phyloP scores from a whole-genome alignment of 2,329 filamentous ascomycete species.

The Emmonsiellopsis sp. region DNA sequence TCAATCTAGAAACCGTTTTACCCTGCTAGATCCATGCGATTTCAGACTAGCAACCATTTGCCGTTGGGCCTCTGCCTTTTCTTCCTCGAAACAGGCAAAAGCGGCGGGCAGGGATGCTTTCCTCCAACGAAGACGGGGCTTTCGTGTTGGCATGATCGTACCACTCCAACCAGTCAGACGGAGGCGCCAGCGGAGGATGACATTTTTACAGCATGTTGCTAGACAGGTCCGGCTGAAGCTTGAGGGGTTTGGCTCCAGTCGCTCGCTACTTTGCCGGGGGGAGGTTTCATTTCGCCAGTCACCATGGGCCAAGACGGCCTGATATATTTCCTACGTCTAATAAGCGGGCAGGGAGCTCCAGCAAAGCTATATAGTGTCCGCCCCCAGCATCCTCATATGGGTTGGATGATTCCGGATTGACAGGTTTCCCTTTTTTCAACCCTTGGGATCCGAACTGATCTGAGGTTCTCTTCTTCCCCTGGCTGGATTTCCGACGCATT shows the following conservation, averaged over 20 bases:
- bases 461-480: background rate
- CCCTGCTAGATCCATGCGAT: no score
- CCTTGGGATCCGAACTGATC: background rate
- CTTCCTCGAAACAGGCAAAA: background rate
- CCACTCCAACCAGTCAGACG: background rate
- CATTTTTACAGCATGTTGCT: no score
- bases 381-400: background rate
- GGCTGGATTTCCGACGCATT: background rate
- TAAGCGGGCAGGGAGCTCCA: background rate
- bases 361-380: background rate
- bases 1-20: background rate
- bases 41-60: no score
- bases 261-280: no score
- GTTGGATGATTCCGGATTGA: background rate
- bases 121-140: background rate
- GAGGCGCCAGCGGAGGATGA: no score
- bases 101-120: background rate
- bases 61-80: background rate
- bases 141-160: background rate
- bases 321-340: constrained; percentile 11
- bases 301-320: background rate
- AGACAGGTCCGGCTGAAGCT: no score
- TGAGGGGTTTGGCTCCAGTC: no score
- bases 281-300: no score
- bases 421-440: background rate